Percentiles rank a stretch among this genome's conserved stretches.
Evolutionary conservation across 257 asterid genomes (phyloP).

Genomic region (Nicotiana benthamiana): DNA sequence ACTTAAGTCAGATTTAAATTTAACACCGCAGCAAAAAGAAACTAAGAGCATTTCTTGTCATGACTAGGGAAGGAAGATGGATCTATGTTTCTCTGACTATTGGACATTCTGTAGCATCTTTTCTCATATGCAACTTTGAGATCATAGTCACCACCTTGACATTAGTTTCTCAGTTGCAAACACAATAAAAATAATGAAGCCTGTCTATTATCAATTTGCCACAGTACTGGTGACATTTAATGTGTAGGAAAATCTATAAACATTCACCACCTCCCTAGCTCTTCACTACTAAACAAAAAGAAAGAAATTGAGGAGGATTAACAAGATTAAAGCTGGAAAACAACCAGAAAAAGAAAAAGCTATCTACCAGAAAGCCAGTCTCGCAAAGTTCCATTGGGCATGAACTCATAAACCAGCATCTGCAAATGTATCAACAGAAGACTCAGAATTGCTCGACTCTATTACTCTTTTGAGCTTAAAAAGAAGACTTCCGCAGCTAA

Average conservation of each 20-base stretch:
- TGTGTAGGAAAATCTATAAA: not conserved
- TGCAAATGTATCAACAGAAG: slow-evolving; percentile 25
- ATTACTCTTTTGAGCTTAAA: not conserved
- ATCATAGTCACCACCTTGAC: not conserved
- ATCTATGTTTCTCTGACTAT: not conserved
- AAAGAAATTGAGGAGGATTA: not conserved
- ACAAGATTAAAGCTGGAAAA: not conserved
- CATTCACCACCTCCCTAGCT: not conserved
- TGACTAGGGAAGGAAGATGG: not conserved
- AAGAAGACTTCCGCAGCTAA: not conserved
- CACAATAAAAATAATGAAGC: not conserved
- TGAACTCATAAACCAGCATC: slow-evolving; percentile 83
- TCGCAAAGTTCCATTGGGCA: slow-evolving; percentile 76
- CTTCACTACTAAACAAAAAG: not conserved
- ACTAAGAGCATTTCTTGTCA: not conserved
- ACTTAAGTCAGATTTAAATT: not conserved
- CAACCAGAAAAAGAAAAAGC: not conserved
- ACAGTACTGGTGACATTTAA: not conserved
- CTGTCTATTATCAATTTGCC: not conserved
- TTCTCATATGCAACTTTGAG: not conserved
- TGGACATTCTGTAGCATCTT: not conserved
- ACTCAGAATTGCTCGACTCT: not conserved
- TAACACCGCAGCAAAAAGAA: not conserved
- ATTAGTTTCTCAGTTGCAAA: not conserved
- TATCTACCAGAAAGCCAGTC: slow-evolving; percentile 74